Base-by-base conservation (phyloP, 306 rosid species). In the Phaseolus lunatus region DNA sequence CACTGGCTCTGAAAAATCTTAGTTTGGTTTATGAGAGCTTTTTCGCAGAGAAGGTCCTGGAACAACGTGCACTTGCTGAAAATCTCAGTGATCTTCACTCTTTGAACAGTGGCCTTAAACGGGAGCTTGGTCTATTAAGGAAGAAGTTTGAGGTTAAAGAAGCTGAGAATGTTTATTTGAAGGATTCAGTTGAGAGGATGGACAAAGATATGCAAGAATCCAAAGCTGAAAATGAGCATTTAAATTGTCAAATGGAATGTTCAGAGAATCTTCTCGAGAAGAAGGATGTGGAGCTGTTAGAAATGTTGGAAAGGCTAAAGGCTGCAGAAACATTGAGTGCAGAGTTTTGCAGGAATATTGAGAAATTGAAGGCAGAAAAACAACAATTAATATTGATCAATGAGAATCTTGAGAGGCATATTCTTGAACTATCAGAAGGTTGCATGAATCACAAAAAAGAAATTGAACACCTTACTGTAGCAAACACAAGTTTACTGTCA, bases 371-470 rank as follows among this genome's bases (percentile, higher is more conserved):
- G 85, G 71, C 79, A 78, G 94, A 91, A 84, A 66, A 83, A 45
- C 83, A 81, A 50, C 93, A 82, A 71, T 85, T 88, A 67, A 85
- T 47, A 12, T 37, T 73, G 47, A 63, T 71, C 26, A 86, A 86
- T 54, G 94, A 88, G 79, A 81, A 64, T 78, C 85, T 87, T 8
- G 89, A 85, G 68, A 88, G 33, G 39, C 89, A 86, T 85, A 85
- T 92, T 72, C 88, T 83, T 73, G 88, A 89, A 80, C 88, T 90
- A 33, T 87, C 85, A 7, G 84, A 88, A 78, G 89, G 89, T 70
- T 77, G 87, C 79, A 15, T 44, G 68, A 82, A 81, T 74, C 96
- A 88, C 91, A 84, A 78, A 45, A 87, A 75, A 44, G 97, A 90
- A 80, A 88, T 89, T 24, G 86, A 87, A 69, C 49, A 62, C 72